Percentiles rank a stretch among this genome's conserved stretches.
These are phyloP conservation scores for Talaromyces sp. DNA, from an alignment of 2,329 filamentous ascomycete species.

Conservation along the genomic window DNA sequence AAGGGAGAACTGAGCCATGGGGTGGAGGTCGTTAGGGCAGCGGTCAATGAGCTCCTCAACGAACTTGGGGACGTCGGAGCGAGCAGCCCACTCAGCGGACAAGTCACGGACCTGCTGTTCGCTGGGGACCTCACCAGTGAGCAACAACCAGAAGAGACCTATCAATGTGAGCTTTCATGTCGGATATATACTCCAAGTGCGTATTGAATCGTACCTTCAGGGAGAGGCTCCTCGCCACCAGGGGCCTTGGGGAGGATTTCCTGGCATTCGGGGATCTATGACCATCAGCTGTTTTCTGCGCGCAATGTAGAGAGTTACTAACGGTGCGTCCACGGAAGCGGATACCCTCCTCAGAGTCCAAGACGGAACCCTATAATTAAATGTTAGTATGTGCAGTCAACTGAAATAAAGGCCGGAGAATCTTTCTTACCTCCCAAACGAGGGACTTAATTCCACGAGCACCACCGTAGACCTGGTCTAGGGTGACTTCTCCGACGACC, in stretches of 20 bases:
- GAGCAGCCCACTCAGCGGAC: conserved; percentile 97
- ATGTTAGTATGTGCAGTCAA: not conserved
- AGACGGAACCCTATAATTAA: conserved; percentile 68
- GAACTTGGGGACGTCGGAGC: conserved; percentile 95
- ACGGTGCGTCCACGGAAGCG: conserved; percentile 96
- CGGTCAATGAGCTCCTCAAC: conserved; percentile 99
- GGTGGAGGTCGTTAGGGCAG: conserved; percentile 97
- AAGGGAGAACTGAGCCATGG: conserved; percentile 99
- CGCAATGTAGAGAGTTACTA: conserved; percentile 26
- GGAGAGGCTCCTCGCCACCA: conserved; percentile 93
- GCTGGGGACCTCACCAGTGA: conserved; percentile 94
- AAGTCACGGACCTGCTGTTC: conserved; percentile 98
- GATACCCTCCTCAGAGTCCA: conserved; percentile 98
- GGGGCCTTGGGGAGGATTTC: conserved; percentile 94
- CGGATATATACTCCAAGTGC: not conserved
- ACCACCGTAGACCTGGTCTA: conserved; percentile 99
- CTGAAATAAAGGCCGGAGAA: not conserved
- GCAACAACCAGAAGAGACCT: conserved; percentile 98
- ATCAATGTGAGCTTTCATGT: not conserved
- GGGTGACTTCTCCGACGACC: conserved; percentile 94
- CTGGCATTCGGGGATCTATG: conserved; percentile 92
- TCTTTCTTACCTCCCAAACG: conserved; percentile 76
- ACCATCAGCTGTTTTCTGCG: conserved; percentile 23
- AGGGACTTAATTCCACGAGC: conserved; percentile 98
- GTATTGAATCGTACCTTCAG: conserved; percentile 63